phyloP scores from a whole-genome alignment of 345 rosid species.

The Sonneratia caseolaris region DNA sequence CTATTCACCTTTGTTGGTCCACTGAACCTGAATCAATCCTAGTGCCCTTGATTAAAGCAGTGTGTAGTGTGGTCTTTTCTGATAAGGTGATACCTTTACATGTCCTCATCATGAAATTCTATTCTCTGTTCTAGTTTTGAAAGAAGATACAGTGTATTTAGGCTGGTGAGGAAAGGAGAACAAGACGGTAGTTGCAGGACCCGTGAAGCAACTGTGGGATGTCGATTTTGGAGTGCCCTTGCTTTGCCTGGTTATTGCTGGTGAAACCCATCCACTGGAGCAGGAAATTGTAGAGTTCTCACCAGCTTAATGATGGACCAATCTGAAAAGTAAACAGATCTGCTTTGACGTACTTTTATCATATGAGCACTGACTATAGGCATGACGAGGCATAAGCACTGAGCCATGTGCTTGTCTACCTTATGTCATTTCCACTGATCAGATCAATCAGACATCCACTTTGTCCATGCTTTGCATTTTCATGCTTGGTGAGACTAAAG shows the following conservation, averaged over 20 bases:
- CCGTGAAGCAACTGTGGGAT: slow-evolving; percentile 51
- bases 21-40: too few relatives aligned
- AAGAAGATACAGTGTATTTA: slow-evolving; percentile 65
- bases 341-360: too few relatives aligned
- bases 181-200: slow-evolving; percentile 64
- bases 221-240: slow-evolving; percentile 74
- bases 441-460: too few relatives aligned
- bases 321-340: too few relatives aligned
- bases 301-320: slow-evolving; percentile 22
- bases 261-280: slow-evolving; percentile 70
- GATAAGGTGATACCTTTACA: neutral
- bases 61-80: neutral
- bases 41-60: too few relatives aligned
- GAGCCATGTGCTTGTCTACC: too few relatives aligned
- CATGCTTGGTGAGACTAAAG: too few relatives aligned
- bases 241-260: slow-evolving; percentile 76
- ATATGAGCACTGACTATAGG: too few relatives aligned
- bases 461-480: too few relatives aligned
- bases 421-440: too few relatives aligned
- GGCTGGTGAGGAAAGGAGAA: slow-evolving; percentile 79
- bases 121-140: slow-evolving; percentile 30
- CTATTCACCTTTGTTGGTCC: too few relatives aligned
- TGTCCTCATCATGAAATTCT: neutral
- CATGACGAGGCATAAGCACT: too few relatives aligned
- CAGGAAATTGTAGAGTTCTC: slow-evolving; percentile 73